Conservation (phyloP, 768 basidiomycete species). For the Hortiboletus flavorubellus region DNA sequence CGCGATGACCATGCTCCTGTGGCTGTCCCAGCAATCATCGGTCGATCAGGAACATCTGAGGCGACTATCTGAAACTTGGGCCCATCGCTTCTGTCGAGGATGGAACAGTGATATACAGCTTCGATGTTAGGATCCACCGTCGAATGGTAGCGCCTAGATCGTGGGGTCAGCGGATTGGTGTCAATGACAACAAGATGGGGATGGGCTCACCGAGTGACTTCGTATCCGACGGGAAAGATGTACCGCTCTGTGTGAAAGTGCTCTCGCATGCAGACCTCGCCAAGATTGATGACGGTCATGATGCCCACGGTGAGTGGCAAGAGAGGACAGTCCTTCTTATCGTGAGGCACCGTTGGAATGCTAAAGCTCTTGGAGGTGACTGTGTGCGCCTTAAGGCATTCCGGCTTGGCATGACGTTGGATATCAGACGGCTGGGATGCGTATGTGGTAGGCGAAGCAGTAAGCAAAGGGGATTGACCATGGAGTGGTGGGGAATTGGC, state of each 20-base stretch:
- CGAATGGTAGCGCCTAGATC: conserved; percentile 68
- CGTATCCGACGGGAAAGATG: conserved; percentile 86
- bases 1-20: conserved; percentile 83
- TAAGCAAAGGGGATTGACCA: conserved; percentile 3
- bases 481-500: conserved; percentile 17
- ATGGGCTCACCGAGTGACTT: conserved; percentile 62
- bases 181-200: background rate
- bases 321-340: conserved; percentile 65
- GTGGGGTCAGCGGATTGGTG: background rate
- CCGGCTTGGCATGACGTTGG: conserved; percentile 59
- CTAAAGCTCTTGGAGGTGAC: conserved; percentile 73
- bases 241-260: conserved; percentile 87
- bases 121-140: conserved; percentile 64
- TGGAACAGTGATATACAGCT: conserved; percentile 78
- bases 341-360: conserved; percentile 77
- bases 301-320: conserved; percentile 82
- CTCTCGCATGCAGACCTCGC: conserved; percentile 75
- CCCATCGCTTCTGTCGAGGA: conserved; percentile 80
- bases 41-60: conserved; percentile 63
- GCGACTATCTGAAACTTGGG: conserved; percentile 85
- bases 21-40: conserved; percentile 81
- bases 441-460: conserved; percentile 15
- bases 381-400: conserved; percentile 76
- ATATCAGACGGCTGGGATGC: conserved; percentile 26
- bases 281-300: conserved; percentile 76